These are phyloP conservation scores for Neospora caninum DNA, from an alignment of 169 alveolate species.

Conservation along the genomic window DNA sequence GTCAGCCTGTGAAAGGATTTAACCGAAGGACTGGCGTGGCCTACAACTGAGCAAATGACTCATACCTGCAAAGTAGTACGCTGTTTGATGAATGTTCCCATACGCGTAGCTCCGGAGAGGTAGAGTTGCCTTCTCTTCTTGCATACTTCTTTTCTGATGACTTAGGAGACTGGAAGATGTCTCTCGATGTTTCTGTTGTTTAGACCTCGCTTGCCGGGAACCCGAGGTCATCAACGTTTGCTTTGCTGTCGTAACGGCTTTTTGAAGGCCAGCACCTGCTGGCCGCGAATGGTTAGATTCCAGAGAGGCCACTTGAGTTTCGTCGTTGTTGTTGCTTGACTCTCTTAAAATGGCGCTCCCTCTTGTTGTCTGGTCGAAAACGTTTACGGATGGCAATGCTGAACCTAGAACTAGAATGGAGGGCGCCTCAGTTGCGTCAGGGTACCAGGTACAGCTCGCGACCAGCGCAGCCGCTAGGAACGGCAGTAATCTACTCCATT, in stretches of 20 bases:
- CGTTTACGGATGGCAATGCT: no score
- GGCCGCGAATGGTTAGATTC: background rate
- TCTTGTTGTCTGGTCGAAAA: no score
- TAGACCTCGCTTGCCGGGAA: background rate
- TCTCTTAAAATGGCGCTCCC: no score
- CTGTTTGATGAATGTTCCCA: constrained; percentile 58
- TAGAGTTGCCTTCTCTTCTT: background rate
- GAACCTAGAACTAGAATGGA: no score
- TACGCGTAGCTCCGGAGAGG: constrained; percentile 38
- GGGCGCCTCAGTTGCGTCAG: no score
- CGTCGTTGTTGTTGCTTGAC: background rate
- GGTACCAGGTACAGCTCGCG: no score
- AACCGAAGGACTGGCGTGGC: no score
- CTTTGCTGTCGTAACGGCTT: background rate
- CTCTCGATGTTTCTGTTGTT: background rate
- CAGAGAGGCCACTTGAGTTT: background rate
- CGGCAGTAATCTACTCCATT: no score
- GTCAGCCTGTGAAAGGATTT: no score
- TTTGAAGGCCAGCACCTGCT: background rate
- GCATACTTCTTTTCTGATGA: background rate
- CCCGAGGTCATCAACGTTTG: background rate
- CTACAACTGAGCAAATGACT: background rate
- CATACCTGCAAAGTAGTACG: constrained; percentile 56
- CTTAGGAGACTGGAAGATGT: background rate
- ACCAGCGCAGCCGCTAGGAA: no score